Evolutionary conservation across 495 filamentous ascomycete genomes (phyloP).

Genomic region (Copromyces sp.): DNA sequence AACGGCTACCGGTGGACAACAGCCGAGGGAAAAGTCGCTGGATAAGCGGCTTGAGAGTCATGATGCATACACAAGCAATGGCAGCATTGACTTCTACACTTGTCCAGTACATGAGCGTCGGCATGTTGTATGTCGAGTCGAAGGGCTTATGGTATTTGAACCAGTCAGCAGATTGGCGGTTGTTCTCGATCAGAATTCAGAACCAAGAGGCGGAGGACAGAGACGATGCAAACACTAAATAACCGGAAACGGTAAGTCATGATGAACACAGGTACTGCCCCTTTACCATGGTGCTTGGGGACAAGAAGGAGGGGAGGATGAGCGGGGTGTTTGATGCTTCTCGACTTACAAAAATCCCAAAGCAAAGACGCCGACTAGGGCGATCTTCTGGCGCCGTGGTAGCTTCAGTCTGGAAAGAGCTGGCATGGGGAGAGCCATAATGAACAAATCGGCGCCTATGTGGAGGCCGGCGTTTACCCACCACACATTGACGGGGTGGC

Average conservation of each 20-base stretch:
- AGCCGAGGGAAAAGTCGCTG: constrained; percentile 15
- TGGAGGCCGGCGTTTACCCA: constrained; percentile 21
- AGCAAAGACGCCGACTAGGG: constrained; percentile 20
- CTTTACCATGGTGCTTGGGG: background rate
- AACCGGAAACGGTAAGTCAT: background rate
- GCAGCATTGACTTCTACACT: constrained; percentile 20
- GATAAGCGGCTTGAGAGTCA: constrained; percentile 24
- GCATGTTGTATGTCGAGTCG: constrained; percentile 17
- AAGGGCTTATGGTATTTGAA: background rate
- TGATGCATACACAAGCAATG: constrained; percentile 20
- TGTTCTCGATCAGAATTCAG: constrained; percentile 13
- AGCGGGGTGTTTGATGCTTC: background rate
- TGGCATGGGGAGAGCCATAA: constrained; percentile 21
- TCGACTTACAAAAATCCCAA: constrained; percentile 20
- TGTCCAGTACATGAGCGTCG: constrained; percentile 22
- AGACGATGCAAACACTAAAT: constrained; percentile 20
- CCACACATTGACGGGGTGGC: constrained; percentile 19
- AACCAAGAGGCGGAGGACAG: constrained; percentile 14
- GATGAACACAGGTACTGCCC: background rate
- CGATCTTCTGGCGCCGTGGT: constrained; percentile 17
- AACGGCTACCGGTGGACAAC: constrained; percentile 2
- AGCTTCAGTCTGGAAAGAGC: constrained; percentile 16
- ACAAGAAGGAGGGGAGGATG: background rate
- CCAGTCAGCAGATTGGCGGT: background rate
- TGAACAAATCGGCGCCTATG: constrained; percentile 15